Evolutionary conservation across 2,329 filamentous ascomycete species (phyloP).

Genomic region (Pseudopyrenochaeta lycopersici): DNA sequence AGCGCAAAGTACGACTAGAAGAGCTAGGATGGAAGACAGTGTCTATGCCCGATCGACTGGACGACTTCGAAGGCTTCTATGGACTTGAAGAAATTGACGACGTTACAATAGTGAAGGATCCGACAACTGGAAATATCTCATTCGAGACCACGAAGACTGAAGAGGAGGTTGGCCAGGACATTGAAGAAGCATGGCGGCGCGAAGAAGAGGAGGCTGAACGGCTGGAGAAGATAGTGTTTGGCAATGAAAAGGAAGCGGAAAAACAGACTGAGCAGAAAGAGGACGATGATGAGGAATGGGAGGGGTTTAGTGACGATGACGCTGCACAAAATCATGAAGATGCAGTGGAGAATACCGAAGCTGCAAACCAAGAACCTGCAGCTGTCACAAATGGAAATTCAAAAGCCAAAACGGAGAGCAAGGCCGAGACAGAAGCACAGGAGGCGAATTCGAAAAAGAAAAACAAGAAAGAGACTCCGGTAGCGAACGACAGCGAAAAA

Average conservation of each 20-base stretch:
- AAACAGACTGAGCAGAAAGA: slow-evolving; percentile 1
- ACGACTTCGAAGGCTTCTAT: slow-evolving; percentile 93
- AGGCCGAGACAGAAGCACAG: slow-evolving; percentile 23
- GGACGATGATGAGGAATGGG: slow-evolving; percentile 31
- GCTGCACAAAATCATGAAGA: neutral
- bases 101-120: slow-evolving; percentile 78
- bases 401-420: slow-evolving; percentile 17
- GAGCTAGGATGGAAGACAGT: slow-evolving; percentile 72
- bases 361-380: slow-evolving; percentile 36
- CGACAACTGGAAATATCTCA: slow-evolving; percentile 58
- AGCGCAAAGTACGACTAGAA: slow-evolving; percentile 54
- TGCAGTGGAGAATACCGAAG: neutral
- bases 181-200: slow-evolving; percentile 28
- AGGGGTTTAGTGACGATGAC: slow-evolving; percentile 39
- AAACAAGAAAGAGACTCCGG: slow-evolving; percentile 26
- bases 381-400: slow-evolving; percentile 53
- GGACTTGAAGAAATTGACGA: slow-evolving; percentile 91
- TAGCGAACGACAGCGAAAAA: slow-evolving; percentile 4
- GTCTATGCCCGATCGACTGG: slow-evolving; percentile 75
- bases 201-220: slow-evolving; percentile 30
- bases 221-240: slow-evolving; percentile 31
- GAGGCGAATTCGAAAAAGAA: slow-evolving; percentile 30
- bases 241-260: slow-evolving; percentile 14
- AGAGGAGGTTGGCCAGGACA: slow-evolving; percentile 33
- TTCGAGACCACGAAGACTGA: slow-evolving; percentile 48